Base-by-base conservation (phyloP, 1,139 yeast species). In the Yamadazyma spencermartinsiae region DNA sequence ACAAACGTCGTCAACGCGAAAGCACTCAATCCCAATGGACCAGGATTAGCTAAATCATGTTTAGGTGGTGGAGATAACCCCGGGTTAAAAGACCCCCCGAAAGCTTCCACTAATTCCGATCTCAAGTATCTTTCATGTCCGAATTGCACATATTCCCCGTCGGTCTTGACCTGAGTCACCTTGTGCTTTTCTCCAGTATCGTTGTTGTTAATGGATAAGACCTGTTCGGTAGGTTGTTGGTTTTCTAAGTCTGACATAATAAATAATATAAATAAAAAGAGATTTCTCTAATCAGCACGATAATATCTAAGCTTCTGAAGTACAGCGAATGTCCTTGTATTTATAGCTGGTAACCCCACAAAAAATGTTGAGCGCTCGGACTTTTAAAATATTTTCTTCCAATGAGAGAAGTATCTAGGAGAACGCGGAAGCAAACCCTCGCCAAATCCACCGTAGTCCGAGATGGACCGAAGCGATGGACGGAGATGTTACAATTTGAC, bases 1-100 rank as follows among this genome's bases (percentile, higher is more conserved):
- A 87, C 87, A 60, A 89, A 86, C 4, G 95, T 86, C 14, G 95
- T 86, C 49, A 87, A 68, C 6, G 95, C 95, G 56, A 89, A 88
- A 4, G 87, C 94, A 36, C 80, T 75, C 46, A 89, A 71, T 11
- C 96, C 96, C 40, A 89, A 70, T 2, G 96, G 96, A 36, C 94
- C 87, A 32, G 96, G 95, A 60, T 88, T 88, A 44, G 85, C 96
- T 58, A 87, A 82, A 60, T 81, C 74, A 60, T 85, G 79, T 35
- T 75, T 69, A 23, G 95, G 81, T 28, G 86, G 79, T 27, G 81
- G 77, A 17, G 78, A 55, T 42, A 73, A 64, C 56, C 87, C 88
- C 14, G 89, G 82, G 51, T 78, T 80, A 58, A 82, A 56, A 24
- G 77, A 69, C 76, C 90, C 90, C 52, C 89, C 92, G 51, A 83